Evolutionary conservation across 345 rosid genomes (phyloP).

Genomic region (Arabidopsis arenosa): DNA sequence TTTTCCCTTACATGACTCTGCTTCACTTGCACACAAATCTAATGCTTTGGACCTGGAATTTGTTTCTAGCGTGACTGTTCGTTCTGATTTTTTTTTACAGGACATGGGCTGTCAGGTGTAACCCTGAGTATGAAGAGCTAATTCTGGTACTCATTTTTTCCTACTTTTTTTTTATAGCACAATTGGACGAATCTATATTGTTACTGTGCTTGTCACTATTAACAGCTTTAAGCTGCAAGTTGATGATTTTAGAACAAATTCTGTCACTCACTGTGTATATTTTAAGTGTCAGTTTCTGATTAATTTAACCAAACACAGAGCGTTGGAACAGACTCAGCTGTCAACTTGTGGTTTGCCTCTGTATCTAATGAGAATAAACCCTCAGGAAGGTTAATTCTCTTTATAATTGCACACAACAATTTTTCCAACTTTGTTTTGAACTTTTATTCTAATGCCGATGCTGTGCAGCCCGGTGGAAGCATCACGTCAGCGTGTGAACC

Average conservation of each 20-base stretch:
- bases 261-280: neutral
- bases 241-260: neutral
- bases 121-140: slow-evolving; percentile 78
- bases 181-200: slow-evolving; percentile 6
- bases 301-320: slow-evolving; percentile 56
- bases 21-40: neutral
- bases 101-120: slow-evolving; percentile 90
- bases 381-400: slow-evolving; percentile 58
- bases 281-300: slow-evolving; percentile 11
- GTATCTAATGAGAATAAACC: slow-evolving; percentile 52
- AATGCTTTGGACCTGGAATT: slow-evolving; percentile 7
- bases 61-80: neutral
- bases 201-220: neutral
- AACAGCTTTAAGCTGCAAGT: neutral
- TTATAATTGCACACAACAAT: neutral
- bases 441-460: neutral
- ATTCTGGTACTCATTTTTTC: slow-evolving; percentile 62
- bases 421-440: slow-evolving; percentile 7
- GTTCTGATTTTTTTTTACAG: slow-evolving; percentile 48
- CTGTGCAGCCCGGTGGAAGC: slow-evolving; percentile 51
- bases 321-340: slow-evolving; percentile 88
- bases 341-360: slow-evolving; percentile 83
- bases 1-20: slow-evolving; percentile 17
- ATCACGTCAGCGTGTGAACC: slow-evolving; percentile 47
- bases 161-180: neutral